These are phyloP conservation scores for Serendipita sp. DNA, from an alignment of 768 basidiomycete genomes.

Conservation along the genomic window DNA sequence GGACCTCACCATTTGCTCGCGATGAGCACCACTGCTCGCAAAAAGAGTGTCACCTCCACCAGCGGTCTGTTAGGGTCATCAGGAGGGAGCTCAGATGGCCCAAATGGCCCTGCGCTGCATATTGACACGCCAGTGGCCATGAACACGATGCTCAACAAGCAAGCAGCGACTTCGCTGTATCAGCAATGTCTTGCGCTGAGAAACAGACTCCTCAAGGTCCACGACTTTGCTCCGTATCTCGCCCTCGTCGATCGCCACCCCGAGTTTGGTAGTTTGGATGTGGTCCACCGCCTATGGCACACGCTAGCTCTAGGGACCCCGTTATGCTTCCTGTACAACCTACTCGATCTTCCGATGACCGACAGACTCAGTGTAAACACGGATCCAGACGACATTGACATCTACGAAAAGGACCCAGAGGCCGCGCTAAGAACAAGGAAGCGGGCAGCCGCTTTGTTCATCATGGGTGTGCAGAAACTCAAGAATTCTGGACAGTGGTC, in stretches of 20 bases:
- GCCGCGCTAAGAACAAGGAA: slow-evolving; percentile 72
- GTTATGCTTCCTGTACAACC: slow-evolving; percentile 92
- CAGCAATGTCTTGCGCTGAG: slow-evolving; percentile 77
- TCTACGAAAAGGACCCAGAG: slow-evolving; percentile 31
- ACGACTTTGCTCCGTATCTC: slow-evolving; percentile 38
- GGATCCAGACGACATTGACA: slow-evolving; percentile 35
- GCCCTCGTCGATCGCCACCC: slow-evolving; percentile 21
- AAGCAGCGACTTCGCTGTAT: slow-evolving; percentile 81
- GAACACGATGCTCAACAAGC: slow-evolving; percentile 81
- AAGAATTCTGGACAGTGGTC: slow-evolving; percentile 43
- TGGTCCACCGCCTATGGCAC: slow-evolving; percentile 89
- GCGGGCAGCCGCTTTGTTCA: slow-evolving; percentile 77
- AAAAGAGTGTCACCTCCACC: neutral
- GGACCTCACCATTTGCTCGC: neutral
- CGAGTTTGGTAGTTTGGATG: slow-evolving; percentile 62
- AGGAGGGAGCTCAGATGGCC: neutral
- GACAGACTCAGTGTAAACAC: slow-evolving; percentile 43
- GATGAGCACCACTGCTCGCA: neutral
- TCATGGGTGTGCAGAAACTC: slow-evolving; percentile 67
- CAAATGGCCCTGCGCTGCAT: slow-evolving; percentile 17
- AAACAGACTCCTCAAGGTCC: slow-evolving; percentile 60
- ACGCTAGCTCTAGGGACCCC: slow-evolving; percentile 85
- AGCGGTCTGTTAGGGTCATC: neutral
- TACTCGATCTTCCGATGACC: slow-evolving; percentile 31
- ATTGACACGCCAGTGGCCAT: slow-evolving; percentile 63